These are phyloP conservation scores for Dothideomycetidae sp. DNA, from an alignment of 2,329 filamentous ascomycete species.

Conservation along the genomic window DNA sequence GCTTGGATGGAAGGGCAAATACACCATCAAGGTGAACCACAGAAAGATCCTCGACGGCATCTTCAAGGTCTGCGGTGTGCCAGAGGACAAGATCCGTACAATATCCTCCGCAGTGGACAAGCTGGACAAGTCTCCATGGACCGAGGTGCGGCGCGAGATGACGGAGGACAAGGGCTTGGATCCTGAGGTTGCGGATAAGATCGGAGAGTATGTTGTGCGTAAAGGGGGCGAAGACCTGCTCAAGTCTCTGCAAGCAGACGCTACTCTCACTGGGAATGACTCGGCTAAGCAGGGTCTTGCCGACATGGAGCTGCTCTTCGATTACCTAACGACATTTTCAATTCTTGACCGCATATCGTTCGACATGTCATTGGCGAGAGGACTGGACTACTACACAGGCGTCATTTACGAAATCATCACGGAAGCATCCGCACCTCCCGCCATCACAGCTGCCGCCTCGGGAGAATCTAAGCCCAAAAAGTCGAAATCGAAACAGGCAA, in stretches of 20 bases:
- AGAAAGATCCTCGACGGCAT: conserved; percentile 85
- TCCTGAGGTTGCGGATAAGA: conserved; percentile 64
- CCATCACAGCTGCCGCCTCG: conserved; percentile 36
- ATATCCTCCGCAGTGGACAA: conserved; percentile 94
- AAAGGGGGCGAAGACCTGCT: conserved; percentile 66
- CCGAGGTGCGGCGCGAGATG: conserved; percentile 84
- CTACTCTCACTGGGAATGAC: conserved; percentile 53
- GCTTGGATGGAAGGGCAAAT: conserved; percentile 57
- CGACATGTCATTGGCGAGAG: conserved; percentile 77
- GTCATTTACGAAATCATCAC: conserved; percentile 84
- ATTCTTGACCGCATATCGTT: conserved; percentile 66
- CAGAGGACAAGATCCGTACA: conserved; percentile 68
- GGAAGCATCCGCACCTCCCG: conserved; percentile 53
- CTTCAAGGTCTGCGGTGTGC: conserved; percentile 82
- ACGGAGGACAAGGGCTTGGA: conserved; percentile 77
- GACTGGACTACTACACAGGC: conserved; percentile 85
- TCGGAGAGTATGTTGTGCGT: conserved; percentile 67
- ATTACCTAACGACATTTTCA: conserved; percentile 66
- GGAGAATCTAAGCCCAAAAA: conserved; percentile 36
- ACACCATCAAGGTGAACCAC: conserved; percentile 91
- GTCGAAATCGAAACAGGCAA: conserved; percentile 34
- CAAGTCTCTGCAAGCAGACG: conserved; percentile 52
- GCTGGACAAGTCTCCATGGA: conserved; percentile 79
- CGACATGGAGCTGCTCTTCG: conserved; percentile 68
- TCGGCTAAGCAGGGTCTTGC: conserved; percentile 65